These are phyloP conservation scores for Elaeis guineensis DNA, from an alignment of 176 grass and related monocot genomes.

Conservation along the genomic window DNA sequence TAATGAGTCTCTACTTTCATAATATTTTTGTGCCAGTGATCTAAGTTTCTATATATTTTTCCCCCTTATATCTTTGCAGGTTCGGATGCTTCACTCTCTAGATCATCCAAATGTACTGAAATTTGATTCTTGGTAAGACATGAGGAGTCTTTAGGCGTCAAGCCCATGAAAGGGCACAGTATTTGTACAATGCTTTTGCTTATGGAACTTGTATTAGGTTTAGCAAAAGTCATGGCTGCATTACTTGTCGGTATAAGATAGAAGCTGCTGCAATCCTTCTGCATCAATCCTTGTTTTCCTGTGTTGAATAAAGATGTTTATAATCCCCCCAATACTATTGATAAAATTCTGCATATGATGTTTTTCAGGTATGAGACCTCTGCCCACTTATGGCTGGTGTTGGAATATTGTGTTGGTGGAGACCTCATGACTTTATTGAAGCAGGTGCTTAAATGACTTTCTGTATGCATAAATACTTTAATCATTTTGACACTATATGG, in stretches of 20 bases:
- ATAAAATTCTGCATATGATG: neutral
- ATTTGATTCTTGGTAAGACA: constrained; percentile 72
- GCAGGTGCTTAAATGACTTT: constrained; percentile 41
- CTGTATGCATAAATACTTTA: constrained; percentile 1
- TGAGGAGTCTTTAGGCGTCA: too few species aligned
- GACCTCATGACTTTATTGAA: constrained; percentile 72
- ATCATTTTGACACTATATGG: constrained; percentile 12
- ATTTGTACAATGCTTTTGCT: too few species aligned
- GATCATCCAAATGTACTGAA: constrained; percentile 82
- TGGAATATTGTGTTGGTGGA: constrained; percentile 94
- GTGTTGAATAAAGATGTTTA: too few species aligned
- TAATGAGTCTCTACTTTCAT: too few species aligned
- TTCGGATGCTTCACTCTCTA: constrained; percentile 82
- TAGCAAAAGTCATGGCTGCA: too few species aligned
- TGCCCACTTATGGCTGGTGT: constrained; percentile 87
- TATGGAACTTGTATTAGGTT: too few species aligned
- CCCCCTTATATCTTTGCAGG: constrained; percentile 34
- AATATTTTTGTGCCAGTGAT: neutral
- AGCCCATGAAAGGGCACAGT: too few species aligned
- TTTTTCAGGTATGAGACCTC: constrained; percentile 81
- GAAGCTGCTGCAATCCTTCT: too few species aligned
- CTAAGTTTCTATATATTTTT: constrained; percentile 15
- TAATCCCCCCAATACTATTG: neutral
- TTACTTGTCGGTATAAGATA: too few species aligned
- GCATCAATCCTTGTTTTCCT: too few species aligned